Evolutionary conservation across 2,329 filamentous ascomycete genomes (phyloP).

Genomic region (Nigrospora oryzae): DNA sequence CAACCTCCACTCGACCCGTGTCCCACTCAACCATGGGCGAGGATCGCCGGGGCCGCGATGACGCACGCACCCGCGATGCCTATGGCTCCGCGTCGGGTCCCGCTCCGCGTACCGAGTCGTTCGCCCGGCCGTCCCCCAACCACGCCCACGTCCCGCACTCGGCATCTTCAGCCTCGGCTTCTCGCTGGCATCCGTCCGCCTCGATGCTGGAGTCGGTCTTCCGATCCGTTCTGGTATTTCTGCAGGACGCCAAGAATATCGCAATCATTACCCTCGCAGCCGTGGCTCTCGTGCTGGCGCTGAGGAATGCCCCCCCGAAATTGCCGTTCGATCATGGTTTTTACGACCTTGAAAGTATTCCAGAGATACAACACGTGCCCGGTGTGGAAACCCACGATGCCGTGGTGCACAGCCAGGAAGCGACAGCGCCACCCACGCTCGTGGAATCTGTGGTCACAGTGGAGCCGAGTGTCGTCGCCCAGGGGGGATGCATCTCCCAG

Average conservation of each 20-base stretch:
- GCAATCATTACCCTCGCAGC: conserved; percentile 45
- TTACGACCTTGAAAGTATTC: conserved; percentile 13
- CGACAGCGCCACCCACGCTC: background rate
- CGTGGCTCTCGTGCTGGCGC: conserved; percentile 43
- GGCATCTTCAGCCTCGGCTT: background rate
- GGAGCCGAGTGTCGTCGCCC: background rate
- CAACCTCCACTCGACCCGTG: conserved; percentile 1
- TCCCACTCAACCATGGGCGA: conserved; percentile 1
- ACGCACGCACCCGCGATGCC: conserved; percentile 6
- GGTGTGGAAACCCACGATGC: conserved; percentile 4
- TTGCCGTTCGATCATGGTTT: conserved; percentile 19
- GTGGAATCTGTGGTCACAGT: background rate
- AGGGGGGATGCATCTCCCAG: background rate
- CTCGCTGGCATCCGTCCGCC: conserved; percentile 26
- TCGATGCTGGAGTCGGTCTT: conserved; percentile 45
- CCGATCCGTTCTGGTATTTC: conserved; percentile 42
- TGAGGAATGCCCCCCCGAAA: conserved; percentile 22
- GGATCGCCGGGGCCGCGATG: conserved; percentile 3
- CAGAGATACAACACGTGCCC: conserved; percentile 12
- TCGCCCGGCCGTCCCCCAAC: no score
- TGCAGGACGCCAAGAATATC: conserved; percentile 52
- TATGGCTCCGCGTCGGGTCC: conserved; percentile 4
- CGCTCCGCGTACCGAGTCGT: conserved; percentile 5
- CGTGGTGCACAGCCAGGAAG: conserved; percentile 1
- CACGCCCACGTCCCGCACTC: no score